Conservation (phyloP, 1,139 yeast genomes). For the Lodderomyces theae region DNA sequence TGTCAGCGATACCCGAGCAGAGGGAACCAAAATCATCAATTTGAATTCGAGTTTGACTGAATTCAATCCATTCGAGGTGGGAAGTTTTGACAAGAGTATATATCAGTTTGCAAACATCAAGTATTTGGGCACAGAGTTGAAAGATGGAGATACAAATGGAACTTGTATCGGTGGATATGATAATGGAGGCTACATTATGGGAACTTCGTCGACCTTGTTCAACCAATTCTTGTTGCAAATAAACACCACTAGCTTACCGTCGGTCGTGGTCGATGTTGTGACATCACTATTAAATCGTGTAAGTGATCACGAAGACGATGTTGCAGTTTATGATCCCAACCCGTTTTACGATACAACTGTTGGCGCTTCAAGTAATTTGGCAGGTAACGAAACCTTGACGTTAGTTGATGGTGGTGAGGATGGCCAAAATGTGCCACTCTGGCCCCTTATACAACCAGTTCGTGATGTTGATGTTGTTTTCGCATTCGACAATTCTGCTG, state of each 20-base stretch:
- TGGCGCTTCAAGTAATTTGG: constrained; percentile 29
- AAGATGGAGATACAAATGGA: constrained; percentile 46
- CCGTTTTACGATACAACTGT: constrained; percentile 49
- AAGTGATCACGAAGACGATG: constrained; percentile 40
- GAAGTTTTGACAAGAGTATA: constrained; percentile 83
- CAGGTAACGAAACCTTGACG: constrained; percentile 33
- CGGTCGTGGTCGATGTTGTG: constrained; percentile 43
- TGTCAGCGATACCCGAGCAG: constrained; percentile 70
- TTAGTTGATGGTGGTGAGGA: constrained; percentile 48
- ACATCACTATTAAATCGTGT: constrained; percentile 45
- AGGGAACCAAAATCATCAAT: constrained; percentile 57
- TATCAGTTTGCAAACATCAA: constrained; percentile 64
- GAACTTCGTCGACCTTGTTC: constrained; percentile 80
- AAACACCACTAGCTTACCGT: constrained; percentile 54
- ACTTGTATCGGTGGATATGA: constrained; percentile 69
- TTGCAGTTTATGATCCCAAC: constrained; percentile 50
- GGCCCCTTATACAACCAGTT: constrained; percentile 38
- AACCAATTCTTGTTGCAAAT: constrained; percentile 69
- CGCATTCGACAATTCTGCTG: constrained; percentile 50
- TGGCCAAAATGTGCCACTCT: constrained; percentile 39
- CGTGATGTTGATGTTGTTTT: constrained; percentile 43
- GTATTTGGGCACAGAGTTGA: constrained; percentile 69
- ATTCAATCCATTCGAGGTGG: constrained; percentile 78
- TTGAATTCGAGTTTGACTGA: constrained; percentile 76
- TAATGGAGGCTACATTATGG: constrained; percentile 80